phyloP scores from a whole-genome alignment of 495 filamentous ascomycete genomes.

The Aspergillus egyptiacus region DNA sequence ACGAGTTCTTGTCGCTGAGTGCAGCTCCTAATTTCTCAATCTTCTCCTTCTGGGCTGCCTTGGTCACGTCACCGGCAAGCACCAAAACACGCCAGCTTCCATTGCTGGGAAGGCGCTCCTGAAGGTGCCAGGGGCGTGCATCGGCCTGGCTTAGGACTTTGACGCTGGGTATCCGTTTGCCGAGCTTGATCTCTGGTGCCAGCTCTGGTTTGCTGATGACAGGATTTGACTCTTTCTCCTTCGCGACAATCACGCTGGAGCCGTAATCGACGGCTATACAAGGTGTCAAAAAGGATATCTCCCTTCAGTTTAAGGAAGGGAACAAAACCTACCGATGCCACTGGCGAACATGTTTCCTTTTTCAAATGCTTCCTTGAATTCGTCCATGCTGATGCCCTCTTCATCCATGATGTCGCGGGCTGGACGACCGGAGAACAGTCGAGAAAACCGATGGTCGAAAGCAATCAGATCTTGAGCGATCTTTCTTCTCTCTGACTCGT shows the following conservation, averaged over 20 bases:
- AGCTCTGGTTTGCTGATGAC: constrained; percentile 29
- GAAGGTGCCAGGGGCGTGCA: constrained; percentile 51
- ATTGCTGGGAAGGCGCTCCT: constrained; percentile 40
- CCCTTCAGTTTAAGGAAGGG: neutral
- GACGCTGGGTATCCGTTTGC: constrained; percentile 48
- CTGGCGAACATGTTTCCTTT: constrained; percentile 36
- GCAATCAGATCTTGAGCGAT: constrained; percentile 62
- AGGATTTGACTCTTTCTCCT: constrained; percentile 15
- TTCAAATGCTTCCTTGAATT: constrained; percentile 42
- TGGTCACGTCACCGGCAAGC: constrained; percentile 39
- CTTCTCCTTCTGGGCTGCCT: neutral
- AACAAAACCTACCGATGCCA: constrained; percentile 20
- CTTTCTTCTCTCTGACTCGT: constrained; percentile 52
- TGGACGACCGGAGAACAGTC: constrained; percentile 31
- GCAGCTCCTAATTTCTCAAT: neutral
- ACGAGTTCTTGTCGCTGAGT: neutral
- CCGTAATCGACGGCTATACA: constrained; percentile 31
- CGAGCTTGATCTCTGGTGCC: constrained; percentile 38
- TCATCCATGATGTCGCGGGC: constrained; percentile 34
- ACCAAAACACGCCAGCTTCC: constrained; percentile 58
- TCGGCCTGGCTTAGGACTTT: constrained; percentile 53
- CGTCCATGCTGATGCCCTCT: constrained; percentile 40
- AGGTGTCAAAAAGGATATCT: neutral
- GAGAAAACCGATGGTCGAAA: constrained; percentile 51
- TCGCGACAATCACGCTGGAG: constrained; percentile 30